These are phyloP conservation scores for Albatrellus sp. DNA, from an alignment of 1,284 basidiomycete species.

Conservation along the genomic window DNA sequence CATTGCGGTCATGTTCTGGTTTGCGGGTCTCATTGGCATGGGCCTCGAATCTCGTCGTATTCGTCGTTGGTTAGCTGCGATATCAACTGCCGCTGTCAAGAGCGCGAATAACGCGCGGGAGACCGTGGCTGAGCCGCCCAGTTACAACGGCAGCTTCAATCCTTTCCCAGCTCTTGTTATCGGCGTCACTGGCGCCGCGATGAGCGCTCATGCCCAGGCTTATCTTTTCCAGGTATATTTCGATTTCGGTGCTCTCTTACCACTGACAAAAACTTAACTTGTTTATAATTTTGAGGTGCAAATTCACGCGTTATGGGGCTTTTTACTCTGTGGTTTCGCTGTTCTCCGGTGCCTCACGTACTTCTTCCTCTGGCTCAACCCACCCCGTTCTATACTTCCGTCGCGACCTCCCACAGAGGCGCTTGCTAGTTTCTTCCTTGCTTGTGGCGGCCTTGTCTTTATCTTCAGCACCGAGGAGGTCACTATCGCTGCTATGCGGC, in stretches of 20 bases:
- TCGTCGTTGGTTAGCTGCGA: conserved; percentile 56
- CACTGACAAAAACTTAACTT: conserved; percentile 2
- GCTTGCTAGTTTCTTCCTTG: conserved; percentile 76
- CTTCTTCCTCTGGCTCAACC: conserved; percentile 85
- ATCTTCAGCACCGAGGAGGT: conserved; percentile 89
- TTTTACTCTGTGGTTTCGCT: conserved; percentile 75
- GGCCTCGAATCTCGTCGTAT: conserved; percentile 73
- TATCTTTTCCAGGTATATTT: conserved; percentile 69
- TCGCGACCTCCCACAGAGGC: conserved; percentile 93
- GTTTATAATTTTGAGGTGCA: conserved; percentile 40
- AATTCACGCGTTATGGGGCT: conserved; percentile 88
- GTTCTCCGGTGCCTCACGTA: conserved; percentile 79
- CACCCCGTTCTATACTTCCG: conserved; percentile 67
- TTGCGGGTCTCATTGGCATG: conserved; percentile 85
- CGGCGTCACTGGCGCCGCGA: conserved; percentile 86
- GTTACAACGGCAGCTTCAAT: conserved; percentile 79
- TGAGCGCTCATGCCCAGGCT: conserved; percentile 90
- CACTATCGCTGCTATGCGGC: conserved; percentile 84
- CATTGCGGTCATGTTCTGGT: conserved; percentile 97
- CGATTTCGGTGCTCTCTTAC: neutral
- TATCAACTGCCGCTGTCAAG: conserved; percentile 34
- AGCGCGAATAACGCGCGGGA: conserved; percentile 24
- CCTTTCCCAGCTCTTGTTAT: conserved; percentile 91
- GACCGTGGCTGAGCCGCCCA: conserved; percentile 48
- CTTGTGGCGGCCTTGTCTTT: conserved; percentile 84